A percentile compares a stretch with the other conserved stretches of the same genome.
These are phyloP conservation scores for Claviceps sp. DNA, from an alignment of 2,329 filamentous ascomycete species.

Conservation along the genomic window DNA sequence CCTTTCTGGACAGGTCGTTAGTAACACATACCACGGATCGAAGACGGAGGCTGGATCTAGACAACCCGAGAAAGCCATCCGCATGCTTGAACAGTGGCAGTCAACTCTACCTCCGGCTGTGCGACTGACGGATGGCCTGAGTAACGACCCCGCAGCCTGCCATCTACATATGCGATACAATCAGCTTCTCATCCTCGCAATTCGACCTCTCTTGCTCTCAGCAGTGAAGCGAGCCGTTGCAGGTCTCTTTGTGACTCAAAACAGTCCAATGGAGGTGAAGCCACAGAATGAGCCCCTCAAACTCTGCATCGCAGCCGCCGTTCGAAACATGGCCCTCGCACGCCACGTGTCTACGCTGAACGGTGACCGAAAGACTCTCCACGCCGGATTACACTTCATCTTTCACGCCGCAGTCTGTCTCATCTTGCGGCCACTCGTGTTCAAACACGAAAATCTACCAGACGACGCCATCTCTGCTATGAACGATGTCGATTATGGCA, in stretches of 20 bases:
- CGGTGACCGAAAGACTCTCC: slow-evolving; percentile 25
- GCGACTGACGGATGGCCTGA: slow-evolving; percentile 21
- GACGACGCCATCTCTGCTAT: slow-evolving; percentile 11
- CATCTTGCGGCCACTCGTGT: slow-evolving; percentile 30
- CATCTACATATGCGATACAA: slow-evolving; percentile 37
- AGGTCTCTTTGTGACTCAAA: slow-evolving; percentile 21
- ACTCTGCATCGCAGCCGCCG: slow-evolving; percentile 29
- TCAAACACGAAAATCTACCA: slow-evolving; percentile 12
- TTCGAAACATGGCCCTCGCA: slow-evolving; percentile 31
- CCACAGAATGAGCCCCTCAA: slow-evolving; percentile 18
- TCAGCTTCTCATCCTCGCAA: slow-evolving; percentile 34
- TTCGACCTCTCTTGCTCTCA: slow-evolving; percentile 33
- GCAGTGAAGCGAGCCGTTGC: slow-evolving; percentile 33
- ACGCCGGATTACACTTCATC: slow-evolving; percentile 32
- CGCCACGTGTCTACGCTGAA: slow-evolving; percentile 24
- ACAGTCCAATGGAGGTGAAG: slow-evolving; percentile 12
- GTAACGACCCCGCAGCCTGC: slow-evolving; percentile 28
- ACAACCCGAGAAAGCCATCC: slow-evolving; percentile 26
- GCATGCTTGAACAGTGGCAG: slow-evolving; percentile 29
- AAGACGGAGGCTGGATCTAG: slow-evolving; percentile 13
- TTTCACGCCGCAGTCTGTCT: slow-evolving; percentile 37
- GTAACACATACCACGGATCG: slow-evolving; percentile 29
- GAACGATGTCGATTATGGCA: slow-evolving; percentile 26
- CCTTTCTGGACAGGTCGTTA: slow-evolving; percentile 34
- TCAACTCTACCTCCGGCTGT: slow-evolving; percentile 23